phyloP scores from a whole-genome alignment of 106 monocot genomes.

The Acorus calamus region DNA sequence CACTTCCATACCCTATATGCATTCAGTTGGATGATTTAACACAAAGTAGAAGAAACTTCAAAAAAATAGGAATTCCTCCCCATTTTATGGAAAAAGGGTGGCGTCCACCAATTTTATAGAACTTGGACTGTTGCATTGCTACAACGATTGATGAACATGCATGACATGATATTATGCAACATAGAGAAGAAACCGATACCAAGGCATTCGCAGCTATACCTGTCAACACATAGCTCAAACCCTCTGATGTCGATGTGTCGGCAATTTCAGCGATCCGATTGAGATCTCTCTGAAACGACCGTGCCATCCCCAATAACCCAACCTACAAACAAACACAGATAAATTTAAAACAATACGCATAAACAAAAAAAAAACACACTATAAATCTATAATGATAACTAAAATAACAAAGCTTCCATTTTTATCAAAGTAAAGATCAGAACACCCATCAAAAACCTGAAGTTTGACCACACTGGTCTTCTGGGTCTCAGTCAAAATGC shows the following conservation, averaged over 20 bases:
- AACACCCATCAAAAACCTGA: conserved; percentile 42
- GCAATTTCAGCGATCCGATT: conserved; percentile 82
- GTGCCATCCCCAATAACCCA: conserved; percentile 83
- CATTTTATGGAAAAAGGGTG: no score
- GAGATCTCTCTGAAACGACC: conserved; percentile 85
- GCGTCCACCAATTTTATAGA: no score
- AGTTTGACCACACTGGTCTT: conserved; percentile 88
- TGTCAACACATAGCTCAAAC: conserved; percentile 72
- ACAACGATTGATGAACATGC: no score
- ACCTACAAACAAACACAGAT: conserved; percentile 34
- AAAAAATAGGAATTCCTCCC: no score
- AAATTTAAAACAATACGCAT: not conserved
- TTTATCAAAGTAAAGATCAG: not conserved
- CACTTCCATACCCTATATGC: no score
- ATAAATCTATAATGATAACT: not conserved
- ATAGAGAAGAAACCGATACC: no score
- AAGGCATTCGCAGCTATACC: conserved; percentile 26
- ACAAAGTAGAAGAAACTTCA: no score
- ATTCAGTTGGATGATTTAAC: no score
- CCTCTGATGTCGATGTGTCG: conserved; percentile 77
- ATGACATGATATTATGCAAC: no score
- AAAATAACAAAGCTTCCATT: not conserved
- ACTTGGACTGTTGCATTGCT: no score
- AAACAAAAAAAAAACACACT: not conserved
- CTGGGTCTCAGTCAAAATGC: conserved; percentile 63